Percentiles rank a stretch among this genome's conserved stretches.
phyloP scores from a whole-genome alignment of 2,329 filamentous ascomycete species.

The Boeremia exigua region DNA sequence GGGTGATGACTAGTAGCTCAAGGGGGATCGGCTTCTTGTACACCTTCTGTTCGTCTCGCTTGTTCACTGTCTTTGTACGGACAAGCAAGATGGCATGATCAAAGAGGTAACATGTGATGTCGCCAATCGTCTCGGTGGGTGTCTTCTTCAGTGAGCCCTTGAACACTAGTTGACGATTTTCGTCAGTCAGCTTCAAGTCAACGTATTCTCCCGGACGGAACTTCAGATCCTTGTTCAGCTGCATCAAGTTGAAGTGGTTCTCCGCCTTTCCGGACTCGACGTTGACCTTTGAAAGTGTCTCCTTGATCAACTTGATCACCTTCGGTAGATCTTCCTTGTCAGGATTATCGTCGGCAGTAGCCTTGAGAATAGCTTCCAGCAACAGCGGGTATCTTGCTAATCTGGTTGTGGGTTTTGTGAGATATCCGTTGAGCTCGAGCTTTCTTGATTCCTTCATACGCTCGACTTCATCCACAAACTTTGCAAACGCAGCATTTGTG shows the following conservation, averaged over 20 bases:
- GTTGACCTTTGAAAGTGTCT: constrained; percentile 87
- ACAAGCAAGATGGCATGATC: constrained; percentile 95
- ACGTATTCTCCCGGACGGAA: constrained; percentile 90
- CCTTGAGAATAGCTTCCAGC: constrained; percentile 88
- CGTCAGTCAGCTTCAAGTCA: constrained; percentile 91
- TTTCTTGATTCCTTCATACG: constrained; percentile 95
- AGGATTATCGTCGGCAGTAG: constrained; percentile 85
- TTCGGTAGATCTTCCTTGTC: constrained; percentile 93
- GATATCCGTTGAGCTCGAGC: constrained; percentile 93
- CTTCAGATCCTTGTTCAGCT: constrained; percentile 88
- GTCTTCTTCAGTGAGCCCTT: constrained; percentile 95
- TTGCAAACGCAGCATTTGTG: constrained; percentile 81
- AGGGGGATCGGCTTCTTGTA: constrained; percentile 95
- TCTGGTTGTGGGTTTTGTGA: constrained; percentile 96
- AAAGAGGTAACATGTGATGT: constrained; percentile 94
- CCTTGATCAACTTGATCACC: constrained; percentile 84
- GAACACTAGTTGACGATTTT: constrained; percentile 89
- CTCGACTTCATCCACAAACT: constrained; percentile 96
- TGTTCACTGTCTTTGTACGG: constrained; percentile 88
- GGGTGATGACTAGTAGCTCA: constrained; percentile 88
- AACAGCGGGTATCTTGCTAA: constrained; percentile 91
- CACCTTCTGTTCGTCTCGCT: constrained; percentile 91
- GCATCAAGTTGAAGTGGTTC: constrained; percentile 94
- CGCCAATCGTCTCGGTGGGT: constrained; percentile 77
- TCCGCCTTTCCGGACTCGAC: constrained; percentile 95